Evolutionary conservation across 2,329 filamentous ascomycete species (phyloP).

Genomic region (Colletotrichum noveboracense): DNA sequence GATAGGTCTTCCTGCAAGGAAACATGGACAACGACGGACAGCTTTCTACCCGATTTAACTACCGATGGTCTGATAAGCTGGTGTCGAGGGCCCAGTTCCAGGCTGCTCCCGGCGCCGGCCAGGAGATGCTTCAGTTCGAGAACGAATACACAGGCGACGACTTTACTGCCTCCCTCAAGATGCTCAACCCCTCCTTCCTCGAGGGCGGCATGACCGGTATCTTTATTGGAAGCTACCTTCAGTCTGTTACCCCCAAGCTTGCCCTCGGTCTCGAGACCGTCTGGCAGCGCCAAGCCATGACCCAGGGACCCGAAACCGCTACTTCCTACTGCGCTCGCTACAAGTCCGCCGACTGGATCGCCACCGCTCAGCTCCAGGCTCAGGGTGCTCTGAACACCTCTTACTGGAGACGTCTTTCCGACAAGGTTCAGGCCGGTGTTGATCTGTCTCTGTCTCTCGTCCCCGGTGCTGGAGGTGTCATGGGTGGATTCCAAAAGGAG

Average conservation of each 20-base stretch:
- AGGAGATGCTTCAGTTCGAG: constrained; percentile 92
- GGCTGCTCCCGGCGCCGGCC: constrained; percentile 76
- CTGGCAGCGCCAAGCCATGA: constrained; percentile 87
- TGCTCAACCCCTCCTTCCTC: constrained; percentile 91
- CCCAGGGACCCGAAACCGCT: constrained; percentile 87
- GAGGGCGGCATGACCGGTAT: constrained; percentile 95
- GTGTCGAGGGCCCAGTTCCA: constrained; percentile 89
- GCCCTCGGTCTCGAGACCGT: constrained; percentile 90
- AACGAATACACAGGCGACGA: constrained; percentile 94
- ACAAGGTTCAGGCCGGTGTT: constrained; percentile 95
- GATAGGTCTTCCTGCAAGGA: constrained; percentile 90
- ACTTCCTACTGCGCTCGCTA: constrained; percentile 92
- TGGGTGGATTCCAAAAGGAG: constrained; percentile 83
- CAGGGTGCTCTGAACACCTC: constrained; percentile 88
- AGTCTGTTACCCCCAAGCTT: constrained; percentile 86
- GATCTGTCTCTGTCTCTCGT: constrained; percentile 90
- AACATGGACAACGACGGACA: constrained; percentile 92
- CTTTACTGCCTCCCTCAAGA: constrained; percentile 92
- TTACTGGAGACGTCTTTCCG: constrained; percentile 92
- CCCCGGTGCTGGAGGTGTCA: constrained; percentile 67
- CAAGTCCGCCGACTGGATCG: constrained; percentile 91
- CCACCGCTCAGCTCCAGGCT: constrained; percentile 81
- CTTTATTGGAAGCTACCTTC: constrained; percentile 93
- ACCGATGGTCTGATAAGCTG: constrained; percentile 80
- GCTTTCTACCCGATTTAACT: constrained; percentile 90